Evolutionary conservation across 106 monocot species (phyloP).

Genomic region (Narthecium ossifragum): DNA sequence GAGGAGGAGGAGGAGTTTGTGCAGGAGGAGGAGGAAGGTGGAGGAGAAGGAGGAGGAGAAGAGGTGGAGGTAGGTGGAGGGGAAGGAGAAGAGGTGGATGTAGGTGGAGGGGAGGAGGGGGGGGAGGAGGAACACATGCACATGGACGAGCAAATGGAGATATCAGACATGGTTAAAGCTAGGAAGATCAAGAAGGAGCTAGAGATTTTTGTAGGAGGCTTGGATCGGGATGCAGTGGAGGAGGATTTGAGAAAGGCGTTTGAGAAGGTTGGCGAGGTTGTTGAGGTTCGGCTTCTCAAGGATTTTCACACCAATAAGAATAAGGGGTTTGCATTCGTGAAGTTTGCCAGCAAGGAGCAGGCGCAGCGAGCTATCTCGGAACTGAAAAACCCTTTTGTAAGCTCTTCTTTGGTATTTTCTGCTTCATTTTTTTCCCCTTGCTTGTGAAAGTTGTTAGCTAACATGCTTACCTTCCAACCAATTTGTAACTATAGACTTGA

Average conservation of each 20-base stretch:
- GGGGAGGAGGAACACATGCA: slow-evolving; percentile 12
- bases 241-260: slow-evolving; percentile 55
- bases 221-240: slow-evolving; percentile 59
- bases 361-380: slow-evolving; percentile 27
- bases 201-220: slow-evolving; percentile 68
- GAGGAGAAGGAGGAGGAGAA: neutral
- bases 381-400: slow-evolving; percentile 53
- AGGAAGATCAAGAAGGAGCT: slow-evolving; percentile 59
- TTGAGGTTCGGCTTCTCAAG: slow-evolving; percentile 55
- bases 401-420: neutral
- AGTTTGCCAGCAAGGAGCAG: slow-evolving; percentile 55
- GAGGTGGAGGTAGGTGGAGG: slow-evolving; percentile 12
- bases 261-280: slow-evolving; percentile 53
- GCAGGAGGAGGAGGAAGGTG: slow-evolving; percentile 1
- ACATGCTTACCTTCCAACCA: too few species aligned
- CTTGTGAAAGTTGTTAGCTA: too few species aligned
- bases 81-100: slow-evolving; percentile 7
- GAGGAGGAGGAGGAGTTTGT: slow-evolving; percentile 2
- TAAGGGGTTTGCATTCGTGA: slow-evolving; percentile 76
- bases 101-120: neutral
- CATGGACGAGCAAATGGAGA: slow-evolving; percentile 47
- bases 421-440: neutral
- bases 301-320: slow-evolving; percentile 59
- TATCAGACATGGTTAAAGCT: slow-evolving; percentile 55
- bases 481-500: too few species aligned